A percentile compares a stretch with the other conserved stretches of the same genome.
Evolutionary conservation across 441 rosid genomes (phyloP).

Genomic region (Theobroma grandiflorum): DNA sequence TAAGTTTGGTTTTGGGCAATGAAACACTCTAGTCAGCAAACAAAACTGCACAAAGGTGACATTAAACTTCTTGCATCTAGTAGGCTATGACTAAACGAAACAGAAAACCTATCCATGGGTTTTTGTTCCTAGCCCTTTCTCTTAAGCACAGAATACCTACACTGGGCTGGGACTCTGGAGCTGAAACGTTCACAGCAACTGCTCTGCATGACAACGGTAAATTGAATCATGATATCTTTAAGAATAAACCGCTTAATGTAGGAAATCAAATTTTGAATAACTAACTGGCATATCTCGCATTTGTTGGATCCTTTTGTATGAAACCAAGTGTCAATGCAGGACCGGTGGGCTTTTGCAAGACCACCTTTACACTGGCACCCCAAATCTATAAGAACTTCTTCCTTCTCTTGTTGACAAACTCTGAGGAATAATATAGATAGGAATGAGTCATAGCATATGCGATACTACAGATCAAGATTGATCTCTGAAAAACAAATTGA

Average conservation of each 20-base stretch:
- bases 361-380: conserved; percentile 93
- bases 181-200: conserved; percentile 67
- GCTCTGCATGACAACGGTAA: conserved; percentile 54
- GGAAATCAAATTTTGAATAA: conserved; percentile 13
- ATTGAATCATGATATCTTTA: conserved; percentile 13
- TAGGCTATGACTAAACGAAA: conserved; percentile 17
- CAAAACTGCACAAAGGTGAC: background rate
- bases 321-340: conserved; percentile 92
- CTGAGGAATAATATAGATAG: conserved; percentile 40
- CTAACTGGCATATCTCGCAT: conserved; percentile 95
- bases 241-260: background rate
- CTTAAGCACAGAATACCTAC: conserved; percentile 53
- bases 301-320: conserved; percentile 80
- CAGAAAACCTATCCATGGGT: conserved; percentile 5
- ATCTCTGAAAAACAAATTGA: background rate
- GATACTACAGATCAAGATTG: conserved; percentile 14
- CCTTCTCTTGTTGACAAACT: conserved; percentile 90
- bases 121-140: conserved; percentile 17
- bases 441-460: background rate
- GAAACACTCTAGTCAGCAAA: conserved; percentile 1
- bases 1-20: background rate
- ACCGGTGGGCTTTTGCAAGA: conserved; percentile 74
- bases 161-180: conserved; percentile 72
- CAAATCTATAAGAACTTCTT: conserved; percentile 76
- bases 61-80: conserved; percentile 9